Percentiles rank a stretch among this genome's conserved stretches.
Evolutionary conservation across 2,329 filamentous ascomycete species (phyloP).

Genomic region (Dactylellina haptotyla): DNA sequence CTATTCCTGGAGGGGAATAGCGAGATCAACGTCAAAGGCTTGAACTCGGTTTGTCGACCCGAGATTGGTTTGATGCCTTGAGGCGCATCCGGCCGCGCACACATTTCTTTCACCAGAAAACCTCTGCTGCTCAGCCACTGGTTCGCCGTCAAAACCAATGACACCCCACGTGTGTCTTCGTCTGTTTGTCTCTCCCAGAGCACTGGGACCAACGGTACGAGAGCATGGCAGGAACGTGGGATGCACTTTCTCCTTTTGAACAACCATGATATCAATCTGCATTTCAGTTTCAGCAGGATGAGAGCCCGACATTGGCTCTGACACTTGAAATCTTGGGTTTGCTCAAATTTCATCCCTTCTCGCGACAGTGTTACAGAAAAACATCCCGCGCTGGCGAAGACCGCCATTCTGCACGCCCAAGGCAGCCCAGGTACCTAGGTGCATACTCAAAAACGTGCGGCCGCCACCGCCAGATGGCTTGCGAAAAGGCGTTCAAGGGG

Average conservation of each 20-base stretch:
- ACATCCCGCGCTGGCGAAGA: neutral
- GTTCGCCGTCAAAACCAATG: neutral
- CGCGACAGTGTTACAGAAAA: neutral
- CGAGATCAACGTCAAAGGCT: slow-evolving; percentile 19
- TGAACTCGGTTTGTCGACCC: neutral
- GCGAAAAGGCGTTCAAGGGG: slow-evolving; percentile 8
- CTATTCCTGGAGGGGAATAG: slow-evolving; percentile 10
- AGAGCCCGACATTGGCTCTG: slow-evolving; percentile 10
- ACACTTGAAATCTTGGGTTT: neutral
- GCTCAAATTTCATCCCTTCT: slow-evolving; percentile 4
- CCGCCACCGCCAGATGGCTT: slow-evolving; percentile 45
- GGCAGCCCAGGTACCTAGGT: neutral
- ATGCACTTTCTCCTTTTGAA: neutral
- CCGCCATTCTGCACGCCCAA: slow-evolving; percentile 10
- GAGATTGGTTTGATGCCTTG: slow-evolving; percentile 23
- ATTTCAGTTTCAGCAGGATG: slow-evolving; percentile 28
- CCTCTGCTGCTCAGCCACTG: neutral
- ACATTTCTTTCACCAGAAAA: no score
- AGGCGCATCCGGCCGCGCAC: no score
- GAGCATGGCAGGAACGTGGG: slow-evolving; percentile 36
- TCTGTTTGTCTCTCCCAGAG: slow-evolving; percentile 29
- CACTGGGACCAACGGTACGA: slow-evolving; percentile 31
- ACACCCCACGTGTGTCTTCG: neutral
- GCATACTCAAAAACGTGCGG: slow-evolving; percentile 21
- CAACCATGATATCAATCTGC: slow-evolving; percentile 15